Conservation (phyloP, 2,329 filamentous ascomycete species). For the Dothideomycetes sp. region DNA sequence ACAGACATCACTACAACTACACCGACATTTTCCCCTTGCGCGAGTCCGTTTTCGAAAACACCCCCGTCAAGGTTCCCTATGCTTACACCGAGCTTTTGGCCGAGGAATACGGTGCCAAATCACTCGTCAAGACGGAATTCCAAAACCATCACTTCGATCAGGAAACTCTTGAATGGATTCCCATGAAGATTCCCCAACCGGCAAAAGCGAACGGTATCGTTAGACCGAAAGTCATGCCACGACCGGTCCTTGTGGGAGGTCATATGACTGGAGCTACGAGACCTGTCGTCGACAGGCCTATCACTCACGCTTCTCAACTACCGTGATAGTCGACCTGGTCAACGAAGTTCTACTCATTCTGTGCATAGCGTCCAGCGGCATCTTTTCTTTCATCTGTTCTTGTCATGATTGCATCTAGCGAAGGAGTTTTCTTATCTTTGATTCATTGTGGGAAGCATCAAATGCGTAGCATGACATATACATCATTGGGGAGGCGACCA, state of each 20-base stretch:
- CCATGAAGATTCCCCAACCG: constrained; percentile 4
- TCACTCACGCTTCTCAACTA: background rate
- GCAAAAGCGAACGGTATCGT: background rate
- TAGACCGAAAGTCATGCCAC: constrained; percentile 5
- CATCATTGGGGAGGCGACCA: too few species aligned
- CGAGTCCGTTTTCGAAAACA: constrained; percentile 44
- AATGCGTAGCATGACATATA: too few species aligned
- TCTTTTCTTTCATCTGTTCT: background rate
- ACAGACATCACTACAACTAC: constrained; percentile 45
- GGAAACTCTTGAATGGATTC: constrained; percentile 25
- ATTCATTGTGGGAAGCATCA: too few species aligned
- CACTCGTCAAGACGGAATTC: constrained; percentile 39
- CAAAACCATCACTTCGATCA: constrained; percentile 35
- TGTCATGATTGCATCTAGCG: too few species aligned
- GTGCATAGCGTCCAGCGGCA: background rate
- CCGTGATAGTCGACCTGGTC: too few species aligned
- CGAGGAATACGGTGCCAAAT: constrained; percentile 45
- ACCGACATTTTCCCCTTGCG: constrained; percentile 50
- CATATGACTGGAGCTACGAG: background rate
- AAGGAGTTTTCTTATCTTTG: too few species aligned
- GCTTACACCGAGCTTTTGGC: constrained; percentile 45
- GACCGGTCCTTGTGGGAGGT: too few species aligned
- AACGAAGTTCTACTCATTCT: too few species aligned
- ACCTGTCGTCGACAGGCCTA: background rate
- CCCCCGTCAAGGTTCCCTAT: constrained; percentile 47